Conservation (phyloP, 2,329 filamentous ascomycete genomes). For the Hysterium pulicare region DNA sequence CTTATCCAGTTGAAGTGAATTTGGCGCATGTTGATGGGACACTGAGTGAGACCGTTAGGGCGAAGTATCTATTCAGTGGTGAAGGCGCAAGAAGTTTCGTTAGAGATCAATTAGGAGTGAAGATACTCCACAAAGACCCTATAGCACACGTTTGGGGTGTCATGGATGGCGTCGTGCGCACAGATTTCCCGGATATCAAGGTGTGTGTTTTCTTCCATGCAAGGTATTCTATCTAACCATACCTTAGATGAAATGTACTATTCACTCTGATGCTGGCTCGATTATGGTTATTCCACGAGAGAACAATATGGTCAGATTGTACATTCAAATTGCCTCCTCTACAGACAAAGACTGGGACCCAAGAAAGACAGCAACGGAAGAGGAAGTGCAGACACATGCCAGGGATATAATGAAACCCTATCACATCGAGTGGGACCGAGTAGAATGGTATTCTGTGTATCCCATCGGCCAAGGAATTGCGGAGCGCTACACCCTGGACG, state of each 20-base stretch:
- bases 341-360: conserved; percentile 60
- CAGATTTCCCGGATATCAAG: conserved; percentile 62
- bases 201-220: conserved; percentile 23
- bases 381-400: conserved; percentile 57
- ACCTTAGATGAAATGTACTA: conserved; percentile 63
- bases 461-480: conserved; percentile 64
- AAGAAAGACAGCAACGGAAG: conserved; percentile 56
- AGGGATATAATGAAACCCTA: conserved; percentile 60
- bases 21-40: conserved; percentile 74
- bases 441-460: conserved; percentile 66
- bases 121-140: conserved; percentile 60
- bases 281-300: conserved; percentile 62
- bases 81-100: conserved; percentile 62
- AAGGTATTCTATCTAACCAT: not conserved
- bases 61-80: conserved; percentile 62
- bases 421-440: conserved; percentile 59
- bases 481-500: conserved; percentile 62
- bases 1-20: conserved; percentile 77
- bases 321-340: conserved; percentile 61
- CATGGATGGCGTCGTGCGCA: conserved; percentile 63
- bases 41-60: conserved; percentile 60
- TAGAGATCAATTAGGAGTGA: conserved; percentile 63
- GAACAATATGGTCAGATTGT: conserved; percentile 54
- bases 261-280: conserved; percentile 60
- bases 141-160: conserved; percentile 65